Conservation (phyloP, 768 basidiomycete species). For the Hebeloma cylindrosporum region DNA sequence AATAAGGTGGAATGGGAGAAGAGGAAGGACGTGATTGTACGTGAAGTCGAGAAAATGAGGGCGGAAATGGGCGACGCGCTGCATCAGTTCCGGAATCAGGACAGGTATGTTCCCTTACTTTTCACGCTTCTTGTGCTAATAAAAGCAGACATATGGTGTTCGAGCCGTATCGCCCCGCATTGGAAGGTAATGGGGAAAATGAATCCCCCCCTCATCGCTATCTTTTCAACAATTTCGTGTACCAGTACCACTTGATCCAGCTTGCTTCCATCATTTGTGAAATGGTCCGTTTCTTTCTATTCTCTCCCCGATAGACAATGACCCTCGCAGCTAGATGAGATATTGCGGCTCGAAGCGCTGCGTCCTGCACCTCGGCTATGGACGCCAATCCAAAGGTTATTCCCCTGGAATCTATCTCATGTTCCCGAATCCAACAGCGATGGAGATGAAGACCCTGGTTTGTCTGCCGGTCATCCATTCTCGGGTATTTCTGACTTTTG, state of each 20-base stretch:
- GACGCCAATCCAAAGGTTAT: constrained; percentile 50
- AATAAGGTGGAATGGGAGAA: too few relatives aligned
- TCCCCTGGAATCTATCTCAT: constrained; percentile 46
- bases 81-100: constrained; percentile 47
- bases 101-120: constrained; percentile 41
- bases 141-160: constrained; percentile 21
- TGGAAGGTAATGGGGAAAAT: too few relatives aligned
- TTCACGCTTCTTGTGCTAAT: neutral
- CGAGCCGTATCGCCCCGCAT: constrained; percentile 42
- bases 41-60: constrained; percentile 37
- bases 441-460: constrained; percentile 76
- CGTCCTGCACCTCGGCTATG: constrained; percentile 47
- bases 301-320: constrained; percentile 12
- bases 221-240: constrained; percentile 74
- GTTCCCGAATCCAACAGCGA: constrained; percentile 39
- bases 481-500: neutral
- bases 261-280: constrained; percentile 37
- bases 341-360: constrained; percentile 53
- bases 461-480: neutral
- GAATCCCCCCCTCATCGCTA: constrained; percentile 48
- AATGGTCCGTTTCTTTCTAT: constrained; percentile 34
- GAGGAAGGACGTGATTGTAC: constrained; percentile 33
- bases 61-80: constrained; percentile 36
- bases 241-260: constrained; percentile 56
- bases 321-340: constrained; percentile 53